Base-by-base conservation (phyloP, 2,329 filamentous ascomycete species). In the Stagonosporopsis tanaceti region DNA sequence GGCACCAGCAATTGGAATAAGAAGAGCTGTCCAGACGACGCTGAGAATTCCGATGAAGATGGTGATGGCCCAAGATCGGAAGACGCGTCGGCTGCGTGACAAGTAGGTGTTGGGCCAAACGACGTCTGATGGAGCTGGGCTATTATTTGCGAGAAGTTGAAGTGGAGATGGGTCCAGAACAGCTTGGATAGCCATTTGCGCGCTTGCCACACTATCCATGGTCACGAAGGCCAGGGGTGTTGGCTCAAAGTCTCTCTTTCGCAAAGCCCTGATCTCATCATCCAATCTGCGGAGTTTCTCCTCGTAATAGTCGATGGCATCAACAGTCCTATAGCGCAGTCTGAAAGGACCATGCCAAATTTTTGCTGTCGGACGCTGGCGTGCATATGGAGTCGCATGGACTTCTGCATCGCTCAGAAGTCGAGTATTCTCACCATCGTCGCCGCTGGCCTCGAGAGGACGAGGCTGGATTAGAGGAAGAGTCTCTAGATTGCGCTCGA, bases 131-230 rank as follows among this genome's bases (percentile, higher is more conserved):
- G 95, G 95, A 2, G 94, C 88, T 0, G 95, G 95, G 2, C 94
- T 93, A 27, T 90, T 85, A 58, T 92, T 93, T 8, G 94, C 93
- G 51, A 97, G 81, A 6, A 99, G 84, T 59, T 91, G 89, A 56
- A 93, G 89, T 0, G 96, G 95, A 11, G 91, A 89, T 3, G 95
- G 93, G 71, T 98, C 94, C 50, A 99, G 87, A 11, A 96, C 89
- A 4, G 95, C 93, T 77, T 99, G 95, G 40, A 97, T 92, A 24
- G 93, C 92, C 93, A 98, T 97, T 79, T 99, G 95, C 62, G 85
- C 87, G 20, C 93, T 89, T 14, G 93, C 91, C 47, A 97, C 95
- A 3, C 92, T 95, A 78, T 97, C 92, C 92, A 99, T 96, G 0
- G 95, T 98, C 37, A 99, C 91, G 75, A 99, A 97, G 1, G 96